Conservation (phyloP, 768 basidiomycete genomes). For the Boletus sp. region DNA sequence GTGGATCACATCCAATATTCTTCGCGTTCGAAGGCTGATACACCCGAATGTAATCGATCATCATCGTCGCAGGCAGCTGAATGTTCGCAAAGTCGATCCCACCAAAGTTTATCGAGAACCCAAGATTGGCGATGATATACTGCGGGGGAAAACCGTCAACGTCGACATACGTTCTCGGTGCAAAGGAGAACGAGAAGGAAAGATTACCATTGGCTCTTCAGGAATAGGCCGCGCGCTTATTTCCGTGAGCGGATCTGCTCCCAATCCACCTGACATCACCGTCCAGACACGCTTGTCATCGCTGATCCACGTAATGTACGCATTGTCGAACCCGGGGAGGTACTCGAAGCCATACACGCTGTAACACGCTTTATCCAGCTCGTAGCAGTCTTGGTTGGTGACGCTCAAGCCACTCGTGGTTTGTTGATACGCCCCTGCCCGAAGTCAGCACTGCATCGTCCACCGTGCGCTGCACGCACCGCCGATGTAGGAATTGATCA, state of each 20-base stretch:
- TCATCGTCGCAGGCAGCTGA: constrained; percentile 57
- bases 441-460: constrained; percentile 3
- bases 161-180: background rate
- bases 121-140: constrained; percentile 72
- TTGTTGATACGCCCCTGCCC: constrained; percentile 37
- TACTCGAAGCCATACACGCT: constrained; percentile 57
- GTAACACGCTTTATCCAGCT: constrained; percentile 38
- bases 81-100: constrained; percentile 56
- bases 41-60: constrained; percentile 80
- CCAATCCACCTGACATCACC: constrained; percentile 46
- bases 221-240: constrained; percentile 59
- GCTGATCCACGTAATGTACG: constrained; percentile 71
- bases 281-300: constrained; percentile 56
- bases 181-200: background rate
- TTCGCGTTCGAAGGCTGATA: constrained; percentile 50
- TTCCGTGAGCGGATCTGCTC: constrained; percentile 46
- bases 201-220: constrained; percentile 61
- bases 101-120: constrained; percentile 68
- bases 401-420: constrained; percentile 35
- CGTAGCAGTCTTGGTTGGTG: constrained; percentile 46
- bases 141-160: constrained; percentile 19
- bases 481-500: constrained; percentile 44
- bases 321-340: constrained; percentile 44
- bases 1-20: constrained; percentile 69
- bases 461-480: constrained; percentile 22